Percentiles rank a stretch among this genome's conserved stretches.
Conservation (phyloP, 2,329 filamentous ascomycete genomes). For the Mycosphaerella arachidis region DNA sequence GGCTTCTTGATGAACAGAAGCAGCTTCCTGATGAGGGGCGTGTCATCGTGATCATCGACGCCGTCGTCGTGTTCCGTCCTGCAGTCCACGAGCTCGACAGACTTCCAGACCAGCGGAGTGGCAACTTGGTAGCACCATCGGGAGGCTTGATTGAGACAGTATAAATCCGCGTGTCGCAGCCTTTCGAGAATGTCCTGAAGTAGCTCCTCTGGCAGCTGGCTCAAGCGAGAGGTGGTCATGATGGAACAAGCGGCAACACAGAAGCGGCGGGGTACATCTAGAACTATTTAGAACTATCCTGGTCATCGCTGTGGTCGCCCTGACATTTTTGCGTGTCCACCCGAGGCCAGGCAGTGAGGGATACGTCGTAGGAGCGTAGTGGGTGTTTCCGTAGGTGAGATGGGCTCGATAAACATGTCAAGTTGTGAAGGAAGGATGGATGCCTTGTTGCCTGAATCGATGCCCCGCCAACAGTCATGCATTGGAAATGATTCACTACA, state of each 20-base stretch:
- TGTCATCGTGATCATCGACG: conserved; percentile 38
- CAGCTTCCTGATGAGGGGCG: conserved; percentile 41
- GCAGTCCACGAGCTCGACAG: conserved; percentile 40
- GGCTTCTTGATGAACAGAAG: conserved; percentile 37
- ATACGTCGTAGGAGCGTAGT: background rate
- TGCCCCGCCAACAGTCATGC: background rate
- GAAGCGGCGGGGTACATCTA: background rate
- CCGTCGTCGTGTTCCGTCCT: conserved; percentile 26
- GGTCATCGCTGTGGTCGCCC: background rate
- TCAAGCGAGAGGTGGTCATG: background rate
- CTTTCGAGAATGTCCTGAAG: conserved; percentile 37
- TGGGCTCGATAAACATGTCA: background rate
- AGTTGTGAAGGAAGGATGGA: too few relatives aligned
- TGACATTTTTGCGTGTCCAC: background rate
- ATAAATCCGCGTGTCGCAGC: conserved; percentile 32
- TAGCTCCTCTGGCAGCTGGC: conserved; percentile 39
- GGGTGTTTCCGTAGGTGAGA: background rate
- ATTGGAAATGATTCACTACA: background rate
- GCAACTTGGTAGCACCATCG: conserved; percentile 35
- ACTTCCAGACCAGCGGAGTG: conserved; percentile 38
- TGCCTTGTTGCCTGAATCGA: background rate
- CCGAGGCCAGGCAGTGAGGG: background rate
- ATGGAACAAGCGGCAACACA: background rate
- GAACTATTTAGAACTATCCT: background rate
- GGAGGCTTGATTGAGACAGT: conserved; percentile 33